These are phyloP conservation scores for Myxozyma vanderwaltii DNA, from an alignment of 805 yeast genomes.

Conservation along the genomic window DNA sequence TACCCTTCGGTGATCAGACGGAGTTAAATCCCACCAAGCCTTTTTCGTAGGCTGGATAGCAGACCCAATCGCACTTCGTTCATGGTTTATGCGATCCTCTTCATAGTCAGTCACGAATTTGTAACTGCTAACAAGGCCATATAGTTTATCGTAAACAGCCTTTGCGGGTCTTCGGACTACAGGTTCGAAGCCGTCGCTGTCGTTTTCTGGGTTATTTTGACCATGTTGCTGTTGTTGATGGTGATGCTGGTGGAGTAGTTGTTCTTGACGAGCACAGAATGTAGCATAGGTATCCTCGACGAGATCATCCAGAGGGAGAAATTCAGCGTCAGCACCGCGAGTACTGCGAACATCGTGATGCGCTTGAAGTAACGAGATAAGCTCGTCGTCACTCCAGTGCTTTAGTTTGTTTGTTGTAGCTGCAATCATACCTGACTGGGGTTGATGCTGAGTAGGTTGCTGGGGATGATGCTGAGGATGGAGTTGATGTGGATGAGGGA, in stretches of 20 bases:
- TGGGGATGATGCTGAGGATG: conserved; percentile 4
- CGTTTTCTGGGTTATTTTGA: background rate
- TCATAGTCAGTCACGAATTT: conserved; percentile 34
- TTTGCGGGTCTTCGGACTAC: conserved; percentile 25
- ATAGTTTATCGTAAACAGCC: conserved; percentile 30
- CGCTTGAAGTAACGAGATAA: conserved; percentile 27
- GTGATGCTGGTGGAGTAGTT: conserved; percentile 19
- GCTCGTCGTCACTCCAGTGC: conserved; percentile 32
- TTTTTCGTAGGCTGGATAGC: conserved; percentile 13
- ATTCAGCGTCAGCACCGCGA: conserved; percentile 28
- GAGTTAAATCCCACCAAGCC: conserved; percentile 33
- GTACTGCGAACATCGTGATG: conserved; percentile 29
- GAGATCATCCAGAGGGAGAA: conserved; percentile 26
- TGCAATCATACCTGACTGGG: background rate
- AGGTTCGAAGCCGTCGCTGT: conserved; percentile 13
- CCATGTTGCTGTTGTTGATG: conserved; percentile 5
- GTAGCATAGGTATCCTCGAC: conserved; percentile 30
- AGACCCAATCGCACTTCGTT: conserved; percentile 17
- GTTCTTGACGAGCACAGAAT: conserved; percentile 25
- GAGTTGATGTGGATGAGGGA: background rate
- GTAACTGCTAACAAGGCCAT: conserved; percentile 26
- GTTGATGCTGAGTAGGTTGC: conserved; percentile 1
- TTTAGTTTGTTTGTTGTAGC: conserved; percentile 18
- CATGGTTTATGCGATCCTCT: conserved; percentile 24
- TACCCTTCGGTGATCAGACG: conserved; percentile 28